phyloP scores from a whole-genome alignment of 169 alveolate genomes.

The Toxoplasma gondii region DNA sequence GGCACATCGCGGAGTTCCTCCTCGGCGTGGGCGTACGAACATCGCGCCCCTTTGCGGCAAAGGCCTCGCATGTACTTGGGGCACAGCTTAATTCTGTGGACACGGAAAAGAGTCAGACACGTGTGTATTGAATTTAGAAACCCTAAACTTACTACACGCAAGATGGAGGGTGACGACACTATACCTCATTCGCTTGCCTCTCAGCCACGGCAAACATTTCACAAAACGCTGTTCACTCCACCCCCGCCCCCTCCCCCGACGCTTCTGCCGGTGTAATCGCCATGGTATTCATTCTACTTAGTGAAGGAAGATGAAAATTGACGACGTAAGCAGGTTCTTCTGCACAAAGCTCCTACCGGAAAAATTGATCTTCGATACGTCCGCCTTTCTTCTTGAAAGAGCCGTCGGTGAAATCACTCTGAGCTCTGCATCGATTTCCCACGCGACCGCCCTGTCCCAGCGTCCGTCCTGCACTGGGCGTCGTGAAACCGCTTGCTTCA shows the following conservation, averaged over 20 bases:
- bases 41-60: conserved; percentile 39
- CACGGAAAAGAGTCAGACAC: neutral
- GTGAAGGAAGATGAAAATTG: no score
- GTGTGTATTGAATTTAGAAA: no score
- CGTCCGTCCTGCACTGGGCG: neutral
- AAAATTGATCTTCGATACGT: conserved; percentile 19
- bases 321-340: no score
- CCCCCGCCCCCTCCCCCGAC: no score
- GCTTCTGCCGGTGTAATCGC: no score
- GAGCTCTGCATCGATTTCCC: conserved; percentile 28
- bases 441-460: conserved; percentile 13
- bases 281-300: no score
- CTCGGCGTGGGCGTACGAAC: conserved; percentile 71
- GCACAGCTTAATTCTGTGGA: conserved; percentile 29
- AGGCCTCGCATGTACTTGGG: conserved; percentile 24
- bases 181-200: no score
- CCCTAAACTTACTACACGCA: neutral
- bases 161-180: neutral
- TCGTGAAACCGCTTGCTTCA: neutral
- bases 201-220: no score
- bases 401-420: conserved; percentile 1
- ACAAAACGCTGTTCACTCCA: no score
- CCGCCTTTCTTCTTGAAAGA: neutral
- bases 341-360: neutral
- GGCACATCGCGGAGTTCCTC: conserved; percentile 70